Conservation (phyloP, 2,329 filamentous ascomycete genomes). For the Colletotrichum lupini region DNA sequence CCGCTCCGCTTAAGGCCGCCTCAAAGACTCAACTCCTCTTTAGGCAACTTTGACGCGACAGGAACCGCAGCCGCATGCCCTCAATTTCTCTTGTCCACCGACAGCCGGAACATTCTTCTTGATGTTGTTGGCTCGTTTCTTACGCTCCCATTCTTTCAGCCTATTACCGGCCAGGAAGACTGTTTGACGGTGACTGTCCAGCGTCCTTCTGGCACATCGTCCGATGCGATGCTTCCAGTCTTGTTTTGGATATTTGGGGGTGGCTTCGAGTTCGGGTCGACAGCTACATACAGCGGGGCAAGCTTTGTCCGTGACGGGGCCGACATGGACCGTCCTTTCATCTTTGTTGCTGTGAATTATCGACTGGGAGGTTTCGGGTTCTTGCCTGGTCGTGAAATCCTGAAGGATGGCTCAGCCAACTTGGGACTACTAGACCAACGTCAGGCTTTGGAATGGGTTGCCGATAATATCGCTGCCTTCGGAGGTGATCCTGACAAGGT, state of each 20-base stretch:
- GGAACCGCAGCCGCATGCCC: constrained; percentile 73
- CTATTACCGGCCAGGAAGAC: constrained; percentile 68
- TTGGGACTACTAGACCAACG: constrained; percentile 79
- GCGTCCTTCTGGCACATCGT: constrained; percentile 65
- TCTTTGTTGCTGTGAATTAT: constrained; percentile 85
- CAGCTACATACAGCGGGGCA: constrained; percentile 63
- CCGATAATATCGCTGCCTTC: constrained; percentile 81
- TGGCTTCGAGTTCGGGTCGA: constrained; percentile 68
- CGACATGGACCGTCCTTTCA: constrained; percentile 68
- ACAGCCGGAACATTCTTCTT: constrained; percentile 49
- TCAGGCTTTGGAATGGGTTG: constrained; percentile 79
- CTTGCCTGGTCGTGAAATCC: constrained; percentile 74
- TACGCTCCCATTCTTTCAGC: constrained; percentile 69
- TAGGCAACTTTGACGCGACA: constrained; percentile 72
- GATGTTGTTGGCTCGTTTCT: constrained; percentile 61
- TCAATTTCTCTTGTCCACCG: constrained; percentile 73
- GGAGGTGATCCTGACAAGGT: constrained; percentile 84
- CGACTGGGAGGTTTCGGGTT: constrained; percentile 81
- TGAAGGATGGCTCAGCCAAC: constrained; percentile 75
- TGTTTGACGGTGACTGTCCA: constrained; percentile 72
- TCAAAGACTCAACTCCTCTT: constrained; percentile 62
- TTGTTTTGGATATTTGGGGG: constrained; percentile 79
- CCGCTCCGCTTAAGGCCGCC: constrained; percentile 76
- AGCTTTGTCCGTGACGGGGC: constrained; percentile 59
- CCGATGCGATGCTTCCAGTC: constrained; percentile 70